A percentile compares a stretch with the other conserved stretches of the same genome.
These are phyloP conservation scores for Colletotrichum sp. DNA, from an alignment of 2,329 filamentous ascomycete species.

Conservation along the genomic window DNA sequence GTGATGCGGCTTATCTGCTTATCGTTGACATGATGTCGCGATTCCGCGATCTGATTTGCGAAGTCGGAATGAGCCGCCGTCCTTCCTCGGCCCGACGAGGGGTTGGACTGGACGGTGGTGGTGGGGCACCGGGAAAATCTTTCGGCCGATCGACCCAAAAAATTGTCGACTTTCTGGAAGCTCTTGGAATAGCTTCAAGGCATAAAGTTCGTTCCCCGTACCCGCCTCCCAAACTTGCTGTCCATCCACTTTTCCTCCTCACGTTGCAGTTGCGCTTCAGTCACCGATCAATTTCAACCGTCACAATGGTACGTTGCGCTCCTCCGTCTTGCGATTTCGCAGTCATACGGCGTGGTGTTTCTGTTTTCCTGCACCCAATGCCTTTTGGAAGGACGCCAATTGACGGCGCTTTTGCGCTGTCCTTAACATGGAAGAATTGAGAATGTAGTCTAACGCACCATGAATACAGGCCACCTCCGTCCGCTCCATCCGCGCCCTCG, in stretches of 20 bases:
- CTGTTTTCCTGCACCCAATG: background rate
- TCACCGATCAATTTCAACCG: background rate
- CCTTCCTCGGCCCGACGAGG: background rate
- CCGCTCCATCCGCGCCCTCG: constrained; percentile 94
- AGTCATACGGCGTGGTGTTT: background rate
- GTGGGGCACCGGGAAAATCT: constrained; percentile 21
- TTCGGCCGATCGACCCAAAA: constrained; percentile 29
- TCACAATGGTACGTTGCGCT: constrained; percentile 28
- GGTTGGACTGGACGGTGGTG: background rate
- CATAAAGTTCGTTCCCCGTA: constrained; percentile 29
- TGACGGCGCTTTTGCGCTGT: background rate
- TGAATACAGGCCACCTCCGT: constrained; percentile 69
- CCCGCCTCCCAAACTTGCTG: constrained; percentile 19
- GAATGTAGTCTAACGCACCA: background rate
- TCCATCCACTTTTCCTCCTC: constrained; percentile 20
- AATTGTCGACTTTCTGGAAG: constrained; percentile 46
- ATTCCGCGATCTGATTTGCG: background rate
- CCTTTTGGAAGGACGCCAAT: background rate
- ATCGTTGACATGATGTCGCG: background rate
- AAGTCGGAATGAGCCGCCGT: background rate
- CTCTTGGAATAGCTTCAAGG: constrained; percentile 41
- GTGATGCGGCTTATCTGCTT: background rate
- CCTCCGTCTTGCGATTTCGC: background rate
- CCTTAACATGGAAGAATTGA: background rate
- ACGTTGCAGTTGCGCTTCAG: constrained; percentile 24